Evolutionary conservation across 768 basidiomycete genomes (phyloP).

Genomic region (Thelephora aurantiotincta): DNA sequence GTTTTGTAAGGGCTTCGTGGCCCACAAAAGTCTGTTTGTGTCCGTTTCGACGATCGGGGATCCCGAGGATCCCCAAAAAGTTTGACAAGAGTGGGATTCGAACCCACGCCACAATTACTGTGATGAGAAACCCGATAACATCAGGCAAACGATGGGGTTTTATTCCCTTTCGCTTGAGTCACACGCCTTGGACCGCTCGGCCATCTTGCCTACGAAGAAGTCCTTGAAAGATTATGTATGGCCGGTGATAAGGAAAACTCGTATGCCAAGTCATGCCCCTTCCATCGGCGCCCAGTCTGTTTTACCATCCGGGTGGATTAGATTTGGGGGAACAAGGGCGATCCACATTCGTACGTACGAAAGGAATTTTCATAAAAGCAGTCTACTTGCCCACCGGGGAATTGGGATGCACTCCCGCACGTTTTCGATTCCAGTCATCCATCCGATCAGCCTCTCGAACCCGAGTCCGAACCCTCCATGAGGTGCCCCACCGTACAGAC

Average conservation of each 20-base stretch:
- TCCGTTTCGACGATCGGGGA: too few relatives aligned
- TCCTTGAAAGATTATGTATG: too few relatives aligned
- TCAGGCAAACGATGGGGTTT: conserved; percentile 11
- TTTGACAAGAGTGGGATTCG: conserved; percentile 17
- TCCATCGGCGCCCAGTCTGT: too few relatives aligned
- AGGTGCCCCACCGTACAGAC: conserved; percentile 74
- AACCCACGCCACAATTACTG: conserved; percentile 17
- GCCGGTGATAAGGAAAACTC: too few relatives aligned
- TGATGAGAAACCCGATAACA: conserved; percentile 15
- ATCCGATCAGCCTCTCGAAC: conserved; percentile 81
- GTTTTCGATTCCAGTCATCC: conserved; percentile 80
- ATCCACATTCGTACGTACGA: background rate
- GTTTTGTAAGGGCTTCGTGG: too few relatives aligned
- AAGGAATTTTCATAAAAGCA: conserved; percentile 44
- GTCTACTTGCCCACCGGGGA: conserved; percentile 78
- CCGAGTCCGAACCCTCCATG: conserved; percentile 97
- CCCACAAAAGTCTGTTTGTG: too few relatives aligned
- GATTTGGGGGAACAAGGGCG: too few relatives aligned
- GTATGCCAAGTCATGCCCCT: too few relatives aligned
- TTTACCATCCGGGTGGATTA: too few relatives aligned
- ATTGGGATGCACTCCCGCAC: conserved; percentile 89
- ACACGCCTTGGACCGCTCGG: conserved; percentile 53
- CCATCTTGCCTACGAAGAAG: conserved; percentile 29
- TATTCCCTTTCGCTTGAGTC: conserved; percentile 31
- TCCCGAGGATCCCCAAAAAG: conserved; percentile 5